phyloP scores from a whole-genome alignment of 140 eudicot species.

The Anethum foeniculum region DNA sequence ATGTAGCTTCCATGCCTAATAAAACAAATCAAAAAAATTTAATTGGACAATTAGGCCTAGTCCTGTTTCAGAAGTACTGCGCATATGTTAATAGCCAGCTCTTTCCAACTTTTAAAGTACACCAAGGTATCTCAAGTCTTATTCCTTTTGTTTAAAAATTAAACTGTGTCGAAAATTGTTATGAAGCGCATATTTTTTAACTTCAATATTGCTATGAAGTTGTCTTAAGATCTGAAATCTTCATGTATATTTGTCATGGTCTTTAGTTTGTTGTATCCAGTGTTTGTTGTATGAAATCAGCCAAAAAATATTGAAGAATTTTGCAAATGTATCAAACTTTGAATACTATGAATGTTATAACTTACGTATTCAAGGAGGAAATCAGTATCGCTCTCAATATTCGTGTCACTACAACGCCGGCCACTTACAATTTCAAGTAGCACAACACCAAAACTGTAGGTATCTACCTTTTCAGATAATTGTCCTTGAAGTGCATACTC shows the following conservation, averaged over 20 bases:
- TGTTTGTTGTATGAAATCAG: background rate
- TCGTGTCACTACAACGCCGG: constrained; percentile 26
- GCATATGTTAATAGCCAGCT: background rate
- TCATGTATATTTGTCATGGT: background rate
- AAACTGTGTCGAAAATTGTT: background rate
- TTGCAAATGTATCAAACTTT: background rate
- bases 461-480: constrained; percentile 42
- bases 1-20: constrained; percentile 38
- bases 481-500: constrained; percentile 55
- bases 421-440: constrained; percentile 44
- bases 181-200: too few relatives aligned
- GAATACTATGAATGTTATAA: background rate
- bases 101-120: background rate
- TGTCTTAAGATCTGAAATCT: background rate
- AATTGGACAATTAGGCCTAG: background rate
- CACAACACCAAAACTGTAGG: constrained; percentile 15
- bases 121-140: background rate
- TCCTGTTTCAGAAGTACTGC: background rate
- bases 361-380: constrained; percentile 44
- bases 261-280: background rate
- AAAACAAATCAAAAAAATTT: background rate
- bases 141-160: too few relatives aligned
- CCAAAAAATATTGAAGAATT: background rate
- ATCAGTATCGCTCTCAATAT: constrained; percentile 16
- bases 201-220: too few relatives aligned